Percentiles rank a stretch among this genome's conserved stretches.
Conservation (phyloP, 306 rosid species). For the Cicer arietinum region DNA sequence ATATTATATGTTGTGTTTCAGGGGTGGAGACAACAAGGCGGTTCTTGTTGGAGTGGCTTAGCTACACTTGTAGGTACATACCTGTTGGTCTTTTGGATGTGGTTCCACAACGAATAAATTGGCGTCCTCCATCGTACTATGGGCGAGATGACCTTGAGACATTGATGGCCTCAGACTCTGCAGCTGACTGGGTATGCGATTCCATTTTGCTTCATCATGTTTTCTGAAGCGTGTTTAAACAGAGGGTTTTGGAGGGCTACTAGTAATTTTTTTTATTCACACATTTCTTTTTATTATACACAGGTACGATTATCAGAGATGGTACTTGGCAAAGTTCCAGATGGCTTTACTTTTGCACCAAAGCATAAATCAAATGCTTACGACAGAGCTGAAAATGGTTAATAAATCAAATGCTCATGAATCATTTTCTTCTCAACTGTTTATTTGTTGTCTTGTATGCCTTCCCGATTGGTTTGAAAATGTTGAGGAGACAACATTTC, state of each 20-base stretch:
- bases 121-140: conserved; percentile 81
- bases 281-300: background rate
- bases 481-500: conserved; percentile 19
- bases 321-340: conserved; percentile 95
- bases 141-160: conserved; percentile 95
- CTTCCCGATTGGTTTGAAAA: conserved; percentile 8
- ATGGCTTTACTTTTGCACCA: conserved; percentile 71
- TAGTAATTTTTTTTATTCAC: background rate
- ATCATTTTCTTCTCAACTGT: conserved; percentile 9
- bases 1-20: conserved; percentile 42
- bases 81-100: conserved; percentile 91
- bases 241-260: background rate
- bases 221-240: background rate
- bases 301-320: conserved; percentile 88
- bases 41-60: conserved; percentile 93
- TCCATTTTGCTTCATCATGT: conserved; percentile 22
- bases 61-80: conserved; percentile 84
- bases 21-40: conserved; percentile 95
- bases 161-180: conserved; percentile 93
- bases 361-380: conserved; percentile 94
- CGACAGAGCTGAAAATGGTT: conserved; percentile 92
- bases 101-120: conserved; percentile 78
- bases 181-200: conserved; percentile 88
- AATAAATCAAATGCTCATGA: conserved; percentile 17
- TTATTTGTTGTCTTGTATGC: conserved; percentile 8